Evolutionary conservation across 2,329 filamentous ascomycete species (phyloP), one percentile per base, ranked within the genome.

Genomic region (Kalmusia sp.): DNA sequence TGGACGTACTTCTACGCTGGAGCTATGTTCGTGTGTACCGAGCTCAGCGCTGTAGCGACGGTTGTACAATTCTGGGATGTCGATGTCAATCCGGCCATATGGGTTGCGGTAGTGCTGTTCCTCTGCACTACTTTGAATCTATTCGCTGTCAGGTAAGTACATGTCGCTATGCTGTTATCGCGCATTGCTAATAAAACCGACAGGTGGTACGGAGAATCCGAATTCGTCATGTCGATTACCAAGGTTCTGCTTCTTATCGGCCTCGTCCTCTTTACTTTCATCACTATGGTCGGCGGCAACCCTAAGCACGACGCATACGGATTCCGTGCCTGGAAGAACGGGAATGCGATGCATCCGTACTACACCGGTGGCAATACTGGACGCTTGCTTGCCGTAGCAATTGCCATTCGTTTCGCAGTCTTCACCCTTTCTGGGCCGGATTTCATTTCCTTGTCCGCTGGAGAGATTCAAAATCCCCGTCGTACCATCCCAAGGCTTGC

Each of bases 291-390:
- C 14, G 71, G 71, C 39, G 71, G 71, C 49, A 69, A 58, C 19
- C 70, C 70, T 8, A 64, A 70, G 37, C 59, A 69, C 22, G 70
- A 73, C 41, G 62, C 44, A 17, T 58, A 65, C 24, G 88, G 88
- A 1, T 91, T 91, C 70, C 73, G 79, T 30, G 90, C 89, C 71
- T 92, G 89, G 89, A 82, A 77, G 46, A 72, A 86, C 25, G 88
- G 87, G 17, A 38, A 38, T 1, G 85, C 87, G 0, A 71, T 74
- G 69, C 73, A 70, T 39, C 64, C 69, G 41, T 72, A 72, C 46
- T 63, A 71, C 35, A 88, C 89, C 62, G 76, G 75, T 0, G 85
- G 84, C 1, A 58, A 65, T 5, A 84, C 79, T 76, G 88, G 87
- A n/a, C 77, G 79, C 12, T 91, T 91, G 64, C 78, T 90, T 3